Conservation (phyloP, 2,329 filamentous ascomycete genomes). For the Nothophaeocryptopus gaeumannii region DNA sequence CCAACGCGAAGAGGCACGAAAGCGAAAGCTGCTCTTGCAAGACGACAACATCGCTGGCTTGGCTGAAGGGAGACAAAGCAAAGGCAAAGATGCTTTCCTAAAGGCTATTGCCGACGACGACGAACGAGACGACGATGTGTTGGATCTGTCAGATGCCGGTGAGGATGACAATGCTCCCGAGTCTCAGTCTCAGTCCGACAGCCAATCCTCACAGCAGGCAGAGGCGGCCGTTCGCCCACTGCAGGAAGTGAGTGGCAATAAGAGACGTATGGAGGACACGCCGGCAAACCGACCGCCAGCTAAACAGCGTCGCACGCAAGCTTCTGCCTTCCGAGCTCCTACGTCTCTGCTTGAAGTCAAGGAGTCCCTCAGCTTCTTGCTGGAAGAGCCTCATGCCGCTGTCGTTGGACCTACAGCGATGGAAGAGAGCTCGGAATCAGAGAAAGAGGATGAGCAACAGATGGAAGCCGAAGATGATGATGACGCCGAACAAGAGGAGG, state of each 20-base stretch:
- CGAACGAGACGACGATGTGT: constrained; percentile 61
- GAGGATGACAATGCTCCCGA: constrained; percentile 44
- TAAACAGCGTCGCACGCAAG: constrained; percentile 31
- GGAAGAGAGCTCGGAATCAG: constrained; percentile 49
- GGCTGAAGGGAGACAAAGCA: constrained; percentile 48
- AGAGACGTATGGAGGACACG: constrained; percentile 23
- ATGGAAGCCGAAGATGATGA: constrained; percentile 46
- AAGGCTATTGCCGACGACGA: constrained; percentile 74
- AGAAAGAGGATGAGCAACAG: constrained; percentile 39
- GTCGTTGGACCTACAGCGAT: constrained; percentile 46
- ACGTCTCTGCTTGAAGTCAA: constrained; percentile 76
- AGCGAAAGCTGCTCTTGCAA: constrained; percentile 81
- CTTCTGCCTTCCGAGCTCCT: constrained; percentile 58
- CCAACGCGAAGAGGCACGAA: constrained; percentile 82
- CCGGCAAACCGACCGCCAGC: constrained; percentile 41
- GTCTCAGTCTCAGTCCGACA: constrained; percentile 29
- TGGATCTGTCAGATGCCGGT: constrained; percentile 64
- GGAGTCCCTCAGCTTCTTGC: constrained; percentile 76
- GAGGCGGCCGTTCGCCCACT: constrained; percentile 15
- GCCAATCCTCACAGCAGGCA: constrained; percentile 25
- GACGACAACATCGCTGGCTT: constrained; percentile 91
- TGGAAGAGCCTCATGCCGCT: constrained; percentile 58
- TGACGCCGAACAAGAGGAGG: constrained; percentile 43
- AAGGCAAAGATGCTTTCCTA: constrained; percentile 79
- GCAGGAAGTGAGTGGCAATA: constrained; percentile 32